phyloP scores from a whole-genome alignment of 495 filamentous ascomycete species.

The Geoglossum glabrum region DNA sequence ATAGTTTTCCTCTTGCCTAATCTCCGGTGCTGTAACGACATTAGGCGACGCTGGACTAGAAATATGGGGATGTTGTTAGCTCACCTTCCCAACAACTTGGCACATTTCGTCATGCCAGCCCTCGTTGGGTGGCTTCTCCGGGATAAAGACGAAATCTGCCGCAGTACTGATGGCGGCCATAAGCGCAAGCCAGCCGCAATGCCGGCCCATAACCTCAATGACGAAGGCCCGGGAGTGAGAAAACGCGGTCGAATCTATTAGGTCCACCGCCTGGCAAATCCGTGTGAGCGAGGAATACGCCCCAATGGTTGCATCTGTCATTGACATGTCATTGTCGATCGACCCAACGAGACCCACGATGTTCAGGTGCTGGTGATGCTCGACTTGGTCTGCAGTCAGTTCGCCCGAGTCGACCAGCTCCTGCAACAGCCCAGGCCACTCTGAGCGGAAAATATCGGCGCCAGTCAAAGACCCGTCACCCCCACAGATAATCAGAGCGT shows the following conservation, averaged over 20 bases:
- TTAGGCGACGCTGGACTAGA: neutral
- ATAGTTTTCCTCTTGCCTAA: slow-evolving; percentile 93
- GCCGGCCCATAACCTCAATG: slow-evolving; percentile 97
- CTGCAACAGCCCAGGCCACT: slow-evolving; percentile 72
- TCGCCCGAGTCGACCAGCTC: slow-evolving; percentile 58
- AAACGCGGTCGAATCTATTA: slow-evolving; percentile 87
- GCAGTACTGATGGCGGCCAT: slow-evolving; percentile 94
- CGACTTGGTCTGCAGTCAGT: slow-evolving; percentile 45
- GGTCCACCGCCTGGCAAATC: slow-evolving; percentile 88
- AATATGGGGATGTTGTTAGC: slow-evolving; percentile 7
- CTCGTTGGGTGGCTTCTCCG: slow-evolving; percentile 74
- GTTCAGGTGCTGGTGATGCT: slow-evolving; percentile 63
- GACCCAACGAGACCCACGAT: slow-evolving; percentile 92
- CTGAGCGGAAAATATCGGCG: slow-evolving; percentile 75
- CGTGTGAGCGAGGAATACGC: slow-evolving; percentile 82
- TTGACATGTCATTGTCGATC: slow-evolving; percentile 96
- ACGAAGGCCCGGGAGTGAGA: slow-evolving; percentile 98
- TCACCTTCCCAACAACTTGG: slow-evolving; percentile 52
- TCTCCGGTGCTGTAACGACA: slow-evolving; percentile 47
- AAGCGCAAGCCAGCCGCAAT: slow-evolving; percentile 93
- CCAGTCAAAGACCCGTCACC: slow-evolving; percentile 95
- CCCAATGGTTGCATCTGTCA: slow-evolving; percentile 94
- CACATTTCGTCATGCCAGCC: slow-evolving; percentile 90
- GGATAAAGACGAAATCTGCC: slow-evolving; percentile 92
- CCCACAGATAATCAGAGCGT: slow-evolving; percentile 90